These are phyloP conservation scores for Globisporangium emineosum DNA, from an alignment of 352 stramenopile genomes.

Conservation along the genomic window DNA sequence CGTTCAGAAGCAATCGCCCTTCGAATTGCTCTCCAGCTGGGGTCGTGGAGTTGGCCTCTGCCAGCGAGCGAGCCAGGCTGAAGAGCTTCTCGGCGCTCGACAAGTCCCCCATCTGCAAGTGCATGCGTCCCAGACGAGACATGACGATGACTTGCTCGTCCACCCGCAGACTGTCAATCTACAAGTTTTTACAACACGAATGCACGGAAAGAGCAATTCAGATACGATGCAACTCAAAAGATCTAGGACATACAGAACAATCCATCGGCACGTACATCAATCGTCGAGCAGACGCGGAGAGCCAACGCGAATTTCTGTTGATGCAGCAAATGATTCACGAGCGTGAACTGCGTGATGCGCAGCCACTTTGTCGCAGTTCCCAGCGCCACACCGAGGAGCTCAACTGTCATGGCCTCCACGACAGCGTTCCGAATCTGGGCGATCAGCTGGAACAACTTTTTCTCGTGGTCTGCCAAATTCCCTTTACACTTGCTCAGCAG, in stretches of 20 bases:
- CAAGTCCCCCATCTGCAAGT: slow-evolving; percentile 76
- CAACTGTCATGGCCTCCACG: slow-evolving; percentile 25
- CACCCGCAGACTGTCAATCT: slow-evolving; percentile 37
- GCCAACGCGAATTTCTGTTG: slow-evolving; percentile 72
- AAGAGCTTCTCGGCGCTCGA: slow-evolving; percentile 56
- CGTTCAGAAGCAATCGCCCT: slow-evolving; percentile 61
- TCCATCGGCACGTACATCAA: slow-evolving; percentile 38
- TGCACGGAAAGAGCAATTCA: neutral
- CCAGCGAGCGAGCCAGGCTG: slow-evolving; percentile 31
- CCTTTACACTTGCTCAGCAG: slow-evolving; percentile 73
- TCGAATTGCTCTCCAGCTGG: slow-evolving; percentile 29
- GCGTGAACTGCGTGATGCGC: slow-evolving; percentile 58
- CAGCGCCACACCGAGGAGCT: slow-evolving; percentile 32
- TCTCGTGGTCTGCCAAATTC: slow-evolving; percentile 50
- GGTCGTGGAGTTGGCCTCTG: slow-evolving; percentile 19
- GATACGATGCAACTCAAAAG: neutral
- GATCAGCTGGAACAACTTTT: slow-evolving; percentile 61
- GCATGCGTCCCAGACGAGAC: slow-evolving; percentile 65
- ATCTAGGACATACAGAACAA: too few species aligned
- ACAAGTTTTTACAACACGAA: neutral
- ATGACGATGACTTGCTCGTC: slow-evolving; percentile 46
- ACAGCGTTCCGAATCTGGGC: slow-evolving; percentile 26
- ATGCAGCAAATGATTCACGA: slow-evolving; percentile 67
- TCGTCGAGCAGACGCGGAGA: slow-evolving; percentile 59
- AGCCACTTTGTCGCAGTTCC: slow-evolving; percentile 42